Evolutionary conservation across 495 filamentous ascomycete genomes (phyloP).

Genomic region (Neurospora pannonica): DNA sequence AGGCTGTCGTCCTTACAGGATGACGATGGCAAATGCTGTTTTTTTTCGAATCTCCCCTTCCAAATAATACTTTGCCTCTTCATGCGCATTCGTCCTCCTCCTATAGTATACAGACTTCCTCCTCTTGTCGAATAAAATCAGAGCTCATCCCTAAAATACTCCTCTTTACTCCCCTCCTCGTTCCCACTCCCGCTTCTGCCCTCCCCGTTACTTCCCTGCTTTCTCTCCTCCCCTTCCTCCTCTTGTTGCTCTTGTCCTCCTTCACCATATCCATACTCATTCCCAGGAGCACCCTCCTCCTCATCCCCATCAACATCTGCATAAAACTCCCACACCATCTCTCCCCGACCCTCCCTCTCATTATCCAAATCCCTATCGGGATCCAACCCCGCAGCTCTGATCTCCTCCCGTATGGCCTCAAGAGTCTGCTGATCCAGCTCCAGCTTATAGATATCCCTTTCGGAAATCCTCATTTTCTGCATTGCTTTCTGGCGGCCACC

Average conservation of each 20-base stretch:
- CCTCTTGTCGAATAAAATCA: background rate
- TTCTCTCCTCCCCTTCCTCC: background rate
- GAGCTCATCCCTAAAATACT: constrained; percentile 39
- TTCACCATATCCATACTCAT: no score
- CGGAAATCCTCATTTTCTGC: constrained; percentile 41
- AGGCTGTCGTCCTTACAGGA: background rate
- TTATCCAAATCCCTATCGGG: constrained; percentile 4
- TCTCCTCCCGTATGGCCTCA: constrained; percentile 51
- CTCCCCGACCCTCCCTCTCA: background rate
- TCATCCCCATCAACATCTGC: background rate
- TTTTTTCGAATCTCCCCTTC: background rate
- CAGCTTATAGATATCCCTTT: constrained; percentile 57
- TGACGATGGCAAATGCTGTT: background rate
- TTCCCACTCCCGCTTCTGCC: constrained; percentile 7
- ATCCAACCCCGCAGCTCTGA: constrained; percentile 37
- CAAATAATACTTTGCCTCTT: background rate
- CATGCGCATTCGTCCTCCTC: background rate
- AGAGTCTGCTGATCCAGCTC: constrained; percentile 60
- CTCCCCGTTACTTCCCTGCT: background rate
- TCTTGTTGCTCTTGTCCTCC: no score
- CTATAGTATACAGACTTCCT: background rate
- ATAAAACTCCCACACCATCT: background rate
- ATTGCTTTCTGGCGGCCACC: constrained; percentile 20
- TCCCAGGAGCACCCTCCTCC: no score
- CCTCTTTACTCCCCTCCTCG: constrained; percentile 34